Evolutionary conservation across 306 rosid species (phyloP).

Genomic region (Castanea mollissima): DNA sequence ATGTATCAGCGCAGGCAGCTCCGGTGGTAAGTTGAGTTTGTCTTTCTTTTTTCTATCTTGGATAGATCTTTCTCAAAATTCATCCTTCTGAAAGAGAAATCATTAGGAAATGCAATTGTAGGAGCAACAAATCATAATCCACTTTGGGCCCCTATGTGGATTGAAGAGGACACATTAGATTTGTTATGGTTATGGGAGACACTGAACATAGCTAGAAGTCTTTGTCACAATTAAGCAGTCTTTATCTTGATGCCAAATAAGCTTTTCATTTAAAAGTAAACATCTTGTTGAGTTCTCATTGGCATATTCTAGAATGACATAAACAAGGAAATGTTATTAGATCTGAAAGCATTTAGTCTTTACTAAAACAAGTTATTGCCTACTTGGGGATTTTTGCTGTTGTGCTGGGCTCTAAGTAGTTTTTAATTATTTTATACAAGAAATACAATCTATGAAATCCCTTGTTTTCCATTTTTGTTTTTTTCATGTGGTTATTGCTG

Average conservation of each 20-base stretch:
- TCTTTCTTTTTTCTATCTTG: background rate
- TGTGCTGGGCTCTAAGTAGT: constrained; percentile 8
- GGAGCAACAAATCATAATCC: background rate
- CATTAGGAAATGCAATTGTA: background rate
- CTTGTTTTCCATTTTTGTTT: background rate
- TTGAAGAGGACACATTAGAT: background rate
- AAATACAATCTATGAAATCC: background rate
- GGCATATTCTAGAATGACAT: background rate
- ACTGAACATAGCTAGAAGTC: background rate
- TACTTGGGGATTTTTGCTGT: constrained; percentile 1
- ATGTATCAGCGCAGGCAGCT: constrained; percentile 41
- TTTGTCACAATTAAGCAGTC: background rate
- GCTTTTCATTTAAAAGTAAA: background rate
- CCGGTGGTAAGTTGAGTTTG: constrained; percentile 42
- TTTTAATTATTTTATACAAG: constrained; percentile 12
- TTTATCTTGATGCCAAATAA: background rate
- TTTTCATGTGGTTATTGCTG: background rate
- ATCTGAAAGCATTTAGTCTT: background rate
- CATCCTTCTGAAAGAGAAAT: background rate
- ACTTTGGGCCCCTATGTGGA: background rate
- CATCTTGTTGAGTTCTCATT: background rate
- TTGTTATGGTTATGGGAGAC: background rate
- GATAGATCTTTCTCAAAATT: background rate
- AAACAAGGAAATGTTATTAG: background rate
- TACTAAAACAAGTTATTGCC: background rate